Conservation (phyloP, 805 yeast genomes). For the Zygoascus biomembranicola region DNA sequence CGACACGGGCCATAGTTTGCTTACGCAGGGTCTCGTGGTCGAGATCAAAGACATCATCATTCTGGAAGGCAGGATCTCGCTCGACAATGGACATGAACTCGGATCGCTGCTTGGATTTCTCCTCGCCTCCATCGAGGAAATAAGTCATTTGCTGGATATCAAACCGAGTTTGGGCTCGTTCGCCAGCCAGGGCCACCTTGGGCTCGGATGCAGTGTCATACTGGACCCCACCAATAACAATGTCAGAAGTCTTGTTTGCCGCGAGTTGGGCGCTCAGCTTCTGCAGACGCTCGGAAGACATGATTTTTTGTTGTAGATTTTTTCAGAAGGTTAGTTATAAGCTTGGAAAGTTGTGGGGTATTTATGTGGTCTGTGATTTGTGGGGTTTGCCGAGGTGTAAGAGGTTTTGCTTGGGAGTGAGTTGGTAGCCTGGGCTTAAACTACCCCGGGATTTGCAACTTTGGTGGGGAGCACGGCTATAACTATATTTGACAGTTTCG, state of each 20-base stretch:
- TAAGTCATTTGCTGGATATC: slow-evolving; percentile 32
- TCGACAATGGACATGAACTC: slow-evolving; percentile 38
- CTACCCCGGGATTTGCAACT: background rate
- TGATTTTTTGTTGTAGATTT: background rate
- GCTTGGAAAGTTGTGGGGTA: background rate
- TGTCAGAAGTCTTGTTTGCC: background rate
- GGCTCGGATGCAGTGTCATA: slow-evolving; percentile 24
- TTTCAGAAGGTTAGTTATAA: background rate
- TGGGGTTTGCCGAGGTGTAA: background rate
- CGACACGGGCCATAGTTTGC: slow-evolving; percentile 28
- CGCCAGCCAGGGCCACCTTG: slow-evolving; percentile 29
- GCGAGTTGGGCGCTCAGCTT: background rate
- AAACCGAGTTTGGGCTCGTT: slow-evolving; percentile 32
- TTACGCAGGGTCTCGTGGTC: slow-evolving; percentile 35
- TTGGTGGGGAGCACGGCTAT: background rate
- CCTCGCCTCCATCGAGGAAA: slow-evolving; percentile 37
- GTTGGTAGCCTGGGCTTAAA: background rate
- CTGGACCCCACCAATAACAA: slow-evolving; percentile 15
- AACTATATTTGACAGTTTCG: background rate
- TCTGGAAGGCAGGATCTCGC: slow-evolving; percentile 45
- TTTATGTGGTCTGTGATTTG: background rate
- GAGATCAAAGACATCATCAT: slow-evolving; percentile 40
- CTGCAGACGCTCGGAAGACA: background rate
- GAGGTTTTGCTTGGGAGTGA: background rate
- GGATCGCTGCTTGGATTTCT: slow-evolving; percentile 33